phyloP scores from a whole-genome alignment of 1,284 basidiomycete species.

The Lentinus polychrous region DNA sequence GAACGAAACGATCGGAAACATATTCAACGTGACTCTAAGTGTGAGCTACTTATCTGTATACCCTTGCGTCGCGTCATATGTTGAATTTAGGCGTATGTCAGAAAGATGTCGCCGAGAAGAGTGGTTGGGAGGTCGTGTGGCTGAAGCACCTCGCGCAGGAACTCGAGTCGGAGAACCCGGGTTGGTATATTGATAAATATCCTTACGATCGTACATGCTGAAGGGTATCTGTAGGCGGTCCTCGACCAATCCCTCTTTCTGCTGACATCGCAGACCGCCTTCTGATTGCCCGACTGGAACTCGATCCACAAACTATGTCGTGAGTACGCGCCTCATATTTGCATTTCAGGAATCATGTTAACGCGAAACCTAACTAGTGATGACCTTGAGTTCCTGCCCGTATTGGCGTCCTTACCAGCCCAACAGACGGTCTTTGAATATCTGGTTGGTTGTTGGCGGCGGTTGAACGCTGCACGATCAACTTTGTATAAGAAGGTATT shows the following conservation, averaged over 20 bases:
- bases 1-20: constrained; percentile 54
- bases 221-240: neutral
- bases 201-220: neutral
- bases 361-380: constrained; percentile 39
- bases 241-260: constrained; percentile 31
- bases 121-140: constrained; percentile 74
- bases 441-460: constrained; percentile 87
- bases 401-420: constrained; percentile 73
- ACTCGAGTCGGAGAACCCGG: constrained; percentile 55
- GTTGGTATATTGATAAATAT: constrained; percentile 31
- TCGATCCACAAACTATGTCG: constrained; percentile 73
- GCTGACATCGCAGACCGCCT: constrained; percentile 69
- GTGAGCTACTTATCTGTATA: constrained; percentile 34
- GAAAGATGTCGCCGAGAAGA: constrained; percentile 66
- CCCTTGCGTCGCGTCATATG: neutral
- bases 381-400: constrained; percentile 73
- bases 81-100: constrained; percentile 23
- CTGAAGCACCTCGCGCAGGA: constrained; percentile 76
- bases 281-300: constrained; percentile 82
- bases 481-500: constrained; percentile 57
- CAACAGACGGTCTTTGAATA: constrained; percentile 88
- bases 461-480: constrained; percentile 55
- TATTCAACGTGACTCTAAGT: constrained; percentile 77
- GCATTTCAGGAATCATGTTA: neutral
- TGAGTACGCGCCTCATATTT: constrained; percentile 31